Percentiles rank a stretch among this genome's conserved stretches.
phyloP scores from a whole-genome alignment of 1,284 basidiomycete species.

The Trametes versicolor region DNA sequence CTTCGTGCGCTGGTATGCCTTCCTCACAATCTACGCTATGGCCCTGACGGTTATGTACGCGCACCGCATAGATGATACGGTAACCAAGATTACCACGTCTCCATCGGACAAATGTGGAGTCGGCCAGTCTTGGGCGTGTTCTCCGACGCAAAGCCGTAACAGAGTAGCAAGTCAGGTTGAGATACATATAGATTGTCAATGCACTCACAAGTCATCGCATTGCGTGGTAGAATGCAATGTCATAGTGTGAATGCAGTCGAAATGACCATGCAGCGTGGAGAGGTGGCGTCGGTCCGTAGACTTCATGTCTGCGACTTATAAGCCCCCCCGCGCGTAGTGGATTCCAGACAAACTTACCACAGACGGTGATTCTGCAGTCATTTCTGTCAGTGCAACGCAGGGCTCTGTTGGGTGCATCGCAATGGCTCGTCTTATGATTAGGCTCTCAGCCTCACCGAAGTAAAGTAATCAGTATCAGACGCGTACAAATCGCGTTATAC shows the following conservation, averaged over 20 bases:
- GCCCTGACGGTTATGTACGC: too few relatives aligned
- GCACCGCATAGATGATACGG: too few relatives aligned
- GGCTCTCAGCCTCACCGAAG: constrained; percentile 30
- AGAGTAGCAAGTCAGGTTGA: too few relatives aligned
- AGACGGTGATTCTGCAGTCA: constrained; percentile 99
- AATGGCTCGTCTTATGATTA: constrained; percentile 70
- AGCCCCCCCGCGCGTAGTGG: constrained; percentile 33
- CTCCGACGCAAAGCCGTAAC: too few relatives aligned
- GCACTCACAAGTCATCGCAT: constrained; percentile 99
- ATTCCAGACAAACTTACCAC: constrained; percentile 67
- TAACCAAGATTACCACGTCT: constrained; percentile 25
- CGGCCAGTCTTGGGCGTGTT: too few relatives aligned
- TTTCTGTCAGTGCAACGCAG: constrained; percentile 95
- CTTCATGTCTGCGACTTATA: constrained; percentile 67
- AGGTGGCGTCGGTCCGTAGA: constrained; percentile 94
- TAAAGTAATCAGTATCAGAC: constrained; percentile 18
- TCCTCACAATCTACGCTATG: constrained; percentile 98
- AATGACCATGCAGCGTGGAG: constrained; percentile 96
- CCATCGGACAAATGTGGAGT: too few relatives aligned
- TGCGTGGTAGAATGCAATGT: constrained; percentile 99
- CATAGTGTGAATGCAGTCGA: constrained; percentile 98
- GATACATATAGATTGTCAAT: too few relatives aligned
- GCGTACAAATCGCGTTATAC: constrained; percentile 39
- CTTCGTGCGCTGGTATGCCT: constrained; percentile 97
- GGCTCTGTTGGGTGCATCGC: constrained; percentile 96